These are phyloP conservation scores for Parathielavia hyrcaniae DNA, from an alignment of 495 filamentous ascomycete genomes.

Conservation along the genomic window DNA sequence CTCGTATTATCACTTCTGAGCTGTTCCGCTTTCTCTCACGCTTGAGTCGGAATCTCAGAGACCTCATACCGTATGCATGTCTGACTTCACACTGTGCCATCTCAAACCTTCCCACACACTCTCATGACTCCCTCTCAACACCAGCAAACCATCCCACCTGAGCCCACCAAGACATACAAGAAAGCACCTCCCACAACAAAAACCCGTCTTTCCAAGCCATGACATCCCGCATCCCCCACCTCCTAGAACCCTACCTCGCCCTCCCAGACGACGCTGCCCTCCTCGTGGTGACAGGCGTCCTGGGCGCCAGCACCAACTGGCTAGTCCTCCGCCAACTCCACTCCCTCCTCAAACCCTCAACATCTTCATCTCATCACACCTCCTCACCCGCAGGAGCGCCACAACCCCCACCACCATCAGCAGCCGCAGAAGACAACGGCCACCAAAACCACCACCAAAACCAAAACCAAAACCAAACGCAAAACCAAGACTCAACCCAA, in stretches of 20 bases:
- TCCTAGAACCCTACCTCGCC: slow-evolving; percentile 60
- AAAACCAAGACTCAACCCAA: no score
- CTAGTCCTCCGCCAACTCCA: slow-evolving; percentile 60
- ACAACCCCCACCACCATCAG: slow-evolving; percentile 4
- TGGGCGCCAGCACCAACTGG: slow-evolving; percentile 71
- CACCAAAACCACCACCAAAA: no score
- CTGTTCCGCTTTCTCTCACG: no score
- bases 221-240: slow-evolving; percentile 45
- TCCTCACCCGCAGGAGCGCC: not conserved
- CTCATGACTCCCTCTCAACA: not conserved
- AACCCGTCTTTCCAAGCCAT: slow-evolving; percentile 1
- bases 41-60: no score
- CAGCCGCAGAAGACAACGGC: slow-evolving; percentile 14
- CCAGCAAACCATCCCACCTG: not conserved
- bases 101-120: not conserved
- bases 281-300: slow-evolving; percentile 64
- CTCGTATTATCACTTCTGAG: no score
- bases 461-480: no score
- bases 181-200: not conserved
- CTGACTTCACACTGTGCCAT: not conserved
- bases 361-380: not conserved
- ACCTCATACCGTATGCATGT: no score
- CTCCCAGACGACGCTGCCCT: slow-evolving; percentile 37
- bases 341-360: slow-evolving; percentile 40
- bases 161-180: not conserved